phyloP scores from a whole-genome alignment of 2,329 filamentous ascomycete genomes.

The Alternaria sp. region DNA sequence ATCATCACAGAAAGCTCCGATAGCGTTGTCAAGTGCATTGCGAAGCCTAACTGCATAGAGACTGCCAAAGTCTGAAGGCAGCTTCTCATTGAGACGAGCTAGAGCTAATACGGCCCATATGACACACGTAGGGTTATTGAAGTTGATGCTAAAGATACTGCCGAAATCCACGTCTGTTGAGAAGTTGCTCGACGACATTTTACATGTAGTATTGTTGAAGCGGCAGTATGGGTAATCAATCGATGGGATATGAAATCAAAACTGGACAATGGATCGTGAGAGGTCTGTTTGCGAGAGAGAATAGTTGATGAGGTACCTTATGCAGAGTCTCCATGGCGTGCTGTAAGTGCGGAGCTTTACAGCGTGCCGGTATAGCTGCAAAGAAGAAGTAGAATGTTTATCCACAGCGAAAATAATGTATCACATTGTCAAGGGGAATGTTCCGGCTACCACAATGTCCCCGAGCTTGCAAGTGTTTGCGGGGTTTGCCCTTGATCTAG shows the following conservation, averaged over 20 bases:
- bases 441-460: not conserved
- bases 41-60: not conserved
- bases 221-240: not conserved
- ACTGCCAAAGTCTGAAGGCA: not conserved
- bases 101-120: constrained; percentile 7
- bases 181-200: not conserved
- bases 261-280: not conserved
- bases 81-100: constrained; percentile 3
- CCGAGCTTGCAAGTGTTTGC: not conserved
- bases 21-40: not conserved
- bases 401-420: not conserved
- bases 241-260: not conserved
- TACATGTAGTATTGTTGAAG: not conserved
- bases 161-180: not conserved
- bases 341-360: not conserved
- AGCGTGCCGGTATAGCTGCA: not conserved
- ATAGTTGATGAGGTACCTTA: not conserved
- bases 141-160: not conserved
- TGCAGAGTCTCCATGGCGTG: not conserved
- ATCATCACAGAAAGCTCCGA: not conserved
- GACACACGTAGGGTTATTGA: not conserved
- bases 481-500: not conserved
- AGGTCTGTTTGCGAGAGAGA: not conserved
- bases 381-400: not conserved
- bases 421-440: not conserved